These are phyloP conservation scores for Nymphaea colorata DNA, from an alignment of 164 flowering plant genomes.

Conservation along the genomic window DNA sequence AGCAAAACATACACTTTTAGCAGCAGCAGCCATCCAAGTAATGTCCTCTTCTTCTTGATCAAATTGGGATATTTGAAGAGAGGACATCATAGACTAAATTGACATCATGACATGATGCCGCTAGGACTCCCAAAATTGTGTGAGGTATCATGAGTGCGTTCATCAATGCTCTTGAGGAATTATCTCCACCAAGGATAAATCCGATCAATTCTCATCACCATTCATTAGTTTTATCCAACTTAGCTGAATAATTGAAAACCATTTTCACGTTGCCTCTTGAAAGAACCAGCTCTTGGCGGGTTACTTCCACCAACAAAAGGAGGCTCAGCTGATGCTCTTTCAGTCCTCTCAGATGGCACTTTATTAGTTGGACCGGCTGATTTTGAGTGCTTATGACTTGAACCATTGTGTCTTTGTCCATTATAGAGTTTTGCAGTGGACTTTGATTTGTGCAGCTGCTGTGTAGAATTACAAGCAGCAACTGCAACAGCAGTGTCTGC, in stretches of 20 bases:
- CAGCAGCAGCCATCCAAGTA: too few relatives aligned
- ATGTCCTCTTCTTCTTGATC: too few relatives aligned
- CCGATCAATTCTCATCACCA: background rate
- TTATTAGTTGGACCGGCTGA: background rate
- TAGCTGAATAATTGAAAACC: conserved; percentile 7
- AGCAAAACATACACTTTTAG: too few relatives aligned
- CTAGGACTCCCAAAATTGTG: too few relatives aligned
- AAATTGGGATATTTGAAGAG: too few relatives aligned
- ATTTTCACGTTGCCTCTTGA: conserved; percentile 30
- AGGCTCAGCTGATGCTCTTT: conserved; percentile 1
- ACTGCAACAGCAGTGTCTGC: background rate
- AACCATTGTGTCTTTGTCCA: conserved; percentile 1
- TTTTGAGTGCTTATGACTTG: conserved; percentile 3
- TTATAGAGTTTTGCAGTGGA: background rate
- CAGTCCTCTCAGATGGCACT: conserved; percentile 1
- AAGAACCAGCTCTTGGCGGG: conserved; percentile 13
- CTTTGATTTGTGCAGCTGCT: conserved; percentile 7
- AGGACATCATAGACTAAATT: too few relatives aligned
- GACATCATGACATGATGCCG: too few relatives aligned
- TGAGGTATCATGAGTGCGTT: background rate
- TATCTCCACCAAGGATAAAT: background rate
- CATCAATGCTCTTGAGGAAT: background rate
- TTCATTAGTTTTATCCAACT: background rate
- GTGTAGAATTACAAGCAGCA: conserved; percentile 2
- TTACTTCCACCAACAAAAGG: conserved; percentile 8